Evolutionary conservation across 176 grass and related monocot genomes (phyloP), one percentile per base, ranked within the genome.

Genomic region (Pontederia paniculata): DNA sequence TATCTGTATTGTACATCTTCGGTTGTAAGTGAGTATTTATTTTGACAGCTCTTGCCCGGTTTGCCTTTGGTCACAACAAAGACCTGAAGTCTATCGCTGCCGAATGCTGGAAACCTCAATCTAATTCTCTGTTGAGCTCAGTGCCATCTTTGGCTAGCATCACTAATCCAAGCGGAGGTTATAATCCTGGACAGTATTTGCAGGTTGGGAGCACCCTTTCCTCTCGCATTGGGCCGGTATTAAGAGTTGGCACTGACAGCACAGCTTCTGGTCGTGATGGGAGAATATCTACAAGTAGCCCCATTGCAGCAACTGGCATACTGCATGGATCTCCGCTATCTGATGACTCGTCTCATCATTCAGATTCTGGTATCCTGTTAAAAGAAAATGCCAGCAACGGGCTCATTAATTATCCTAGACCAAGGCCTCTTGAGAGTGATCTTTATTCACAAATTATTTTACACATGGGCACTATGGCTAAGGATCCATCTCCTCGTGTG

Each of bases 341-440:
- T 65, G 86, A 97, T 84, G 79, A 86, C 80, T 97, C 83, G 63
- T 97, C 91, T 22, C 91, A 87, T 57, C 83, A 79, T 73, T 97
- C 91, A 56, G 91, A 97, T 78, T 83, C 86, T 57, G 91, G 91
- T 55, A 66, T 81, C 65, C 54, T 95, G 47, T 57, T 83, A 55
- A 96, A 66, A 68, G 82, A 97, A 45, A 84, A 73, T 73, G 67
- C 69, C 57, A 98, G 75, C 63, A 98, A 98, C 50, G 83, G 86
- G 16, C 77, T 79, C 69, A 79, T 82, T 28, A 66, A 48, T 59
- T 91, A 84, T 58, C 65, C 58, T 56, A 84, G 80, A 55, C 50
- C 80, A 21, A 90, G 55, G 58, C 55, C 80, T 51, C 42, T 73
- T 72, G 93, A 98, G 58, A 74, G 49, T 74, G 65, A 31, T 53